phyloP scores from a whole-genome alignment of 148 eudicot genomes.

The Amaranthus hypochondriacus region DNA sequence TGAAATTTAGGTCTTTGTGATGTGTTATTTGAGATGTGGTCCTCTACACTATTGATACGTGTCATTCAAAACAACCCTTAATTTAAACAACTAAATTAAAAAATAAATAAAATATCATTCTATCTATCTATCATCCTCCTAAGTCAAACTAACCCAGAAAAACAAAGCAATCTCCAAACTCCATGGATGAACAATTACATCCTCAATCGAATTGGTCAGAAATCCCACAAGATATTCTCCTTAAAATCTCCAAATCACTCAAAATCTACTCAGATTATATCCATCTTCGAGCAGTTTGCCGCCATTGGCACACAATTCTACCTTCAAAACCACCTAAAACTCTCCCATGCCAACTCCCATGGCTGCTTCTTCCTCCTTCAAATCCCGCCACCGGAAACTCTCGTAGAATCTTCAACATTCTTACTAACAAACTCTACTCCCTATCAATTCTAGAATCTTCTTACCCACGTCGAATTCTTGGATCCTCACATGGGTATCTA shows the following conservation, averaged over 20 bases:
- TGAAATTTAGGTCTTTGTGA: no score
- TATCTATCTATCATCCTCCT: no score
- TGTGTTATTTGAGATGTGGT: no score
- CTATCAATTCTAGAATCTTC: constrained; percentile 41
- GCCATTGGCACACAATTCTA: constrained; percentile 37
- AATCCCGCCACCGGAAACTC: neutral
- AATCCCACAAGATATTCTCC: constrained; percentile 55
- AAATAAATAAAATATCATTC: no score
- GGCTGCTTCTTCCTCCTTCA: constrained; percentile 47
- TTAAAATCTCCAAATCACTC: constrained; percentile 33
- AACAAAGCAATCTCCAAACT: no score
- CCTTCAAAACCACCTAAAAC: constrained; percentile 27
- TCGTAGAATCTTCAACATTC: constrained; percentile 37
- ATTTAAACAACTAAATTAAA: no score
- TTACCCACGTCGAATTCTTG: constrained; percentile 43
- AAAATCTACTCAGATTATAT: constrained; percentile 41
- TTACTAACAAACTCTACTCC: constrained; percentile 30
- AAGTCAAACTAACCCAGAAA: no score
- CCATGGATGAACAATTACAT: neutral
- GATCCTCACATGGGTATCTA: constrained; percentile 70
- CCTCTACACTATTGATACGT: no score
- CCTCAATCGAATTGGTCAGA: constrained; percentile 41
- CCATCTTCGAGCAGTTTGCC: constrained; percentile 59
- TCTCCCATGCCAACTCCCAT: constrained; percentile 59
- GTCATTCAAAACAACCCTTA: no score